A percentile compares a stretch with the other conserved stretches of the same genome.
Conservation (phyloP, 257 asterid genomes). For the Orobanche coerulescens region DNA sequence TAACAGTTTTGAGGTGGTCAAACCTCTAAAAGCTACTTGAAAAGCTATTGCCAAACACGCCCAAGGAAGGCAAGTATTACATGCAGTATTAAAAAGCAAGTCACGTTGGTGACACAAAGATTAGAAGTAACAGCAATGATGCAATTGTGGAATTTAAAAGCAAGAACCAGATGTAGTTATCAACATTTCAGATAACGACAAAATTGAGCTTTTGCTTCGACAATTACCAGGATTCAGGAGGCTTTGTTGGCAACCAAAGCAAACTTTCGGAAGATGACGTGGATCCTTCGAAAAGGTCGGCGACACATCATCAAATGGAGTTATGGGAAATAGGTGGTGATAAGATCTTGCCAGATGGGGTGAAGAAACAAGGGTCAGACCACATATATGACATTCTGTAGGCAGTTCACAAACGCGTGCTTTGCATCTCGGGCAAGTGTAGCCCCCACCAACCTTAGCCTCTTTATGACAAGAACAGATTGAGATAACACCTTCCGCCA, state of each 20-base stretch:
- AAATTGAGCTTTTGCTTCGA: neutral
- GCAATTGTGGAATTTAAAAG: neutral
- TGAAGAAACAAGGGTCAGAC: constrained; percentile 91
- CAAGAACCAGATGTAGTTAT: neutral
- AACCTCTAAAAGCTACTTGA: too few relatives aligned
- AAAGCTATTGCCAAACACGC: too few relatives aligned
- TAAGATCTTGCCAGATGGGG: constrained; percentile 97
- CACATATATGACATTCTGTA: constrained; percentile 81
- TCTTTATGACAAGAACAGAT: constrained; percentile 94
- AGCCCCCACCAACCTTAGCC: constrained; percentile 89
- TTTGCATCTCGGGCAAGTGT: constrained; percentile 98
- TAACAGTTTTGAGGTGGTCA: too few relatives aligned
- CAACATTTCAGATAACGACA: neutral
- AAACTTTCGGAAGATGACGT: constrained; percentile 38
- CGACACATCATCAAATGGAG: constrained; percentile 78
- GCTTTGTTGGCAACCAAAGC: constrained; percentile 87
- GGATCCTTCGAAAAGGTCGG: constrained; percentile 39
- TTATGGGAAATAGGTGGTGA: constrained; percentile 90
- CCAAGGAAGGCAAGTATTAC: neutral
- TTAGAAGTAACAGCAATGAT: neutral
- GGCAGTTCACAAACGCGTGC: constrained; percentile 92
- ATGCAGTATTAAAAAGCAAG: too few relatives aligned
- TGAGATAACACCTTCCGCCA: constrained; percentile 85
- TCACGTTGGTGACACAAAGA: too few relatives aligned
- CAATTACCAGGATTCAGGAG: constrained; percentile 65